Base-by-base conservation (phyloP, 75 land plant genomes). In the Adiantum capillusveneris region DNA sequence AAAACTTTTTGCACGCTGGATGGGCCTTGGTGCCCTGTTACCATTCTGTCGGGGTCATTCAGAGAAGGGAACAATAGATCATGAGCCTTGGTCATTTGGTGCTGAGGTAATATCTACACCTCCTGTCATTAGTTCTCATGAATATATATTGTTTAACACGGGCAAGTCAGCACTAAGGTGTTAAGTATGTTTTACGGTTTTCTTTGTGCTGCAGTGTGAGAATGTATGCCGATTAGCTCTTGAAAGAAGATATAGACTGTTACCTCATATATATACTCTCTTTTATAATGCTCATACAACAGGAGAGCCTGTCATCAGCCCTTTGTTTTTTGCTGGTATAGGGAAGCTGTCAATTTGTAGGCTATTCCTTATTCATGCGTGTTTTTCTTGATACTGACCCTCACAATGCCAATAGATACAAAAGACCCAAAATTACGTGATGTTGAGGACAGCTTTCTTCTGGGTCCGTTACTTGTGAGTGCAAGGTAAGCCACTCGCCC, bases 71-170 rank as follows among this genome's bases (percentile, higher is more conserved):
- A 93, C 95, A 11, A 25, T 52, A 58, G 85, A 93, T 53, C 98
- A 93, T 62, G 98, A 93, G 51, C 98, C 98, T 26, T 93, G 98
- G 98, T 83, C 90, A n/a, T 93, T 93, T 70, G 98, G 98, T 13
- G 74, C 79, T 57, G 96, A 93, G 96, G 98, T 93, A n/a, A n/a
- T n/a, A 66, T 25, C 54, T 57, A 37, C 19, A 26, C 3, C 21
- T 54, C 21, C 31, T 34, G 37, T 34, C 3, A 34, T 34, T 5
- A 34, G n/a, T n/a, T n/a, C n/a, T n/a, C n/a, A n/a, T n/a, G n/a
- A n/a, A n/a, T n/a, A n/a, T n/a, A n/a, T n/a, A n/a, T n/a, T n/a
- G n/a, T n/a, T n/a, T n/a, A n/a, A n/a, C n/a, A n/a, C n/a, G n/a
- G n/a, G n/a, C n/a, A n/a, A n/a, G n/a, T n/a, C n/a, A n/a, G n/a